Percentiles rank a stretch among this genome's conserved stretches.
Conservation (phyloP, 257 asterid genomes). For the Apocynum venetum region DNA sequence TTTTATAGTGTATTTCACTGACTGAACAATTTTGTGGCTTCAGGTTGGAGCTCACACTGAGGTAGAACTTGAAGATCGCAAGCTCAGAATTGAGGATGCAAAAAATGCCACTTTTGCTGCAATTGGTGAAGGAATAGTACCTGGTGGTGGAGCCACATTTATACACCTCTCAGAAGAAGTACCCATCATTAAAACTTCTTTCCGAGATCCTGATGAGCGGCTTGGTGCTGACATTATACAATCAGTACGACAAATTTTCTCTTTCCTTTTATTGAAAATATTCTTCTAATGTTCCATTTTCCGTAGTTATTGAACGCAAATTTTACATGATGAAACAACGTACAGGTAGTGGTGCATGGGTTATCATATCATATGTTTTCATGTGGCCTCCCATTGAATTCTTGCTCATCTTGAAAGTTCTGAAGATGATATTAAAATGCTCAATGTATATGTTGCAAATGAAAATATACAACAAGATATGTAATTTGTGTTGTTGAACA, state of each 20-base stretch:
- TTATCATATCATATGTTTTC: background rate
- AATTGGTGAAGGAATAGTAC: conserved; percentile 92
- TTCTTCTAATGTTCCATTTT: background rate
- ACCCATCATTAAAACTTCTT: conserved; percentile 46
- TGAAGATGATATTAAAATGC: too few relatives aligned
- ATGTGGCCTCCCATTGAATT: too few relatives aligned
- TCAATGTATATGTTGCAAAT: background rate
- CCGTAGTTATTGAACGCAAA: background rate
- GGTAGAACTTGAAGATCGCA: conserved; percentile 84
- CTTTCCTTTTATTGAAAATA: background rate
- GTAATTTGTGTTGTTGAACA: background rate
- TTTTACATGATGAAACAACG: background rate
- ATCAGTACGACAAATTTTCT: conserved; percentile 41
- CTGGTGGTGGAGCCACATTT: conserved; percentile 94
- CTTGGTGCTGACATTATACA: conserved; percentile 88
- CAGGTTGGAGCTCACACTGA: conserved; percentile 93
- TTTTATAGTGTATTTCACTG: conserved; percentile 1
- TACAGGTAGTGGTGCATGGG: background rate
- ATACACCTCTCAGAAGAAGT: conserved; percentile 79
- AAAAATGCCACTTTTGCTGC: conserved; percentile 92
- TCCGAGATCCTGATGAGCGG: conserved; percentile 71
- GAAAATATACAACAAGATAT: background rate
- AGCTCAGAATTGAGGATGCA: conserved; percentile 90
- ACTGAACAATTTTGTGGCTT: background rate
- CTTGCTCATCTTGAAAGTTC: too few relatives aligned